Evolutionary conservation across 257 asterid species (phyloP).

Genomic region (Verbascum thapsus): DNA sequence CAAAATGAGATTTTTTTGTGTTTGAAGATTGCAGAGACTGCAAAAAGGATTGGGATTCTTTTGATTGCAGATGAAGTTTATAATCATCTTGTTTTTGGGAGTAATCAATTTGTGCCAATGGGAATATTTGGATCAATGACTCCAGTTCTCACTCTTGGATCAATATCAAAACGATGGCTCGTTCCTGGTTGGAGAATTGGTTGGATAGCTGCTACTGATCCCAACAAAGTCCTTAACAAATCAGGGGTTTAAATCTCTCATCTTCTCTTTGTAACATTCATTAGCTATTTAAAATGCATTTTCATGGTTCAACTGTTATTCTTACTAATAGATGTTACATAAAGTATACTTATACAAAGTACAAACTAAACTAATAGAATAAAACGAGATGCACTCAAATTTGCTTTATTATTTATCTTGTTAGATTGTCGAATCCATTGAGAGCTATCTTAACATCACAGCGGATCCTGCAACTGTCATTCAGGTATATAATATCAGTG

Average conservation of each 20-base stretch:
- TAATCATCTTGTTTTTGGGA: slow-evolving; percentile 58
- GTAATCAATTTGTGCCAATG: slow-evolving; percentile 55
- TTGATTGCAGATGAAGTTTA: slow-evolving; percentile 75
- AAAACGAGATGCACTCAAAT: not conserved
- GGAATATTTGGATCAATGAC: slow-evolving; percentile 44
- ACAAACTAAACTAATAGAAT: not conserved
- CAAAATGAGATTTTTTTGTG: slow-evolving; percentile 2
- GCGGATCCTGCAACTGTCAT: slow-evolving; percentile 48
- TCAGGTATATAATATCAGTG: slow-evolving; percentile 45
- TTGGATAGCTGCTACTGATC: slow-evolving; percentile 67
- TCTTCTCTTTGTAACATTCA: slow-evolving; percentile 7
- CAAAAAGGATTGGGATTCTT: slow-evolving; percentile 54
- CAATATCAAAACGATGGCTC: slow-evolving; percentile 76
- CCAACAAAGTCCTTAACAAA: slow-evolving; percentile 52
- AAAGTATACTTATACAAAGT: too few species aligned
- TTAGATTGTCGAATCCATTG: slow-evolving; percentile 57
- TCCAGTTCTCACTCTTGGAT: slow-evolving; percentile 62
- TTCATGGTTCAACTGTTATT: not conserved
- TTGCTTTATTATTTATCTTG: slow-evolving; percentile 13
- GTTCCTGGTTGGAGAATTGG: slow-evolving; percentile 81
- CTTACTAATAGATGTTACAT: not conserved
- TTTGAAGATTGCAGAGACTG: slow-evolving; percentile 64
- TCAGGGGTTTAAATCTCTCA: slow-evolving; percentile 49
- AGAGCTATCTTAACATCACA: slow-evolving; percentile 48
- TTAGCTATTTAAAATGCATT: not conserved